phyloP scores from a whole-genome alignment of 495 filamentous ascomycete species.

The Articulospora tetracladia region DNA sequence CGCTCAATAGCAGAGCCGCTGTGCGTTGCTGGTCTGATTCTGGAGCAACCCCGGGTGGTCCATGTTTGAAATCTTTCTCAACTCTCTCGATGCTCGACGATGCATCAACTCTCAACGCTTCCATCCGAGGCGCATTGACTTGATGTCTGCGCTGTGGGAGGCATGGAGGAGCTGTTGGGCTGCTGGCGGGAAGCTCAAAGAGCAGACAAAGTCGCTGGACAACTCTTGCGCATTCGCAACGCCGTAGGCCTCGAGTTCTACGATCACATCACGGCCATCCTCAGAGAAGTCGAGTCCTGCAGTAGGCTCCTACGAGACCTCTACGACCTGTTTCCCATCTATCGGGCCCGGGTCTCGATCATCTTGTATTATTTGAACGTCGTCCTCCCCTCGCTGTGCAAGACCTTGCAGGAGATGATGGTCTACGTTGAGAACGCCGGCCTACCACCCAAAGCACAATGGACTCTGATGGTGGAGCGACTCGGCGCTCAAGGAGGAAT shows the following conservation, averaged over 20 bases:
- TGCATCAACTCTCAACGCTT: slow-evolving; percentile 9
- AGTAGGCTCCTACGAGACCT: slow-evolving; percentile 45
- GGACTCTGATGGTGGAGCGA: slow-evolving; percentile 46
- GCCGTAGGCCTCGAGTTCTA: slow-evolving; percentile 14
- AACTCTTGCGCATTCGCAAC: slow-evolving; percentile 17
- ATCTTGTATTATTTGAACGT: slow-evolving; percentile 48
- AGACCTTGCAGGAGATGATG: slow-evolving; percentile 47
- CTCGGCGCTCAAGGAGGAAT: slow-evolving; percentile 38
- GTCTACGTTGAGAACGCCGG: slow-evolving; percentile 44
- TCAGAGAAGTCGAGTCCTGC: slow-evolving; percentile 24
- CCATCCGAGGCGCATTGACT: slow-evolving; percentile 19
- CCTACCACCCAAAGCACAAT: slow-evolving; percentile 39
- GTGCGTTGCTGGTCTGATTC: slow-evolving; percentile 1
- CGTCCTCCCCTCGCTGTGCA: slow-evolving; percentile 44
- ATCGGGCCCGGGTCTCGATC: slow-evolving; percentile 39
- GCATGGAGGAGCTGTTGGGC: slow-evolving; percentile 25
- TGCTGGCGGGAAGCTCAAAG: slow-evolving; percentile 26
- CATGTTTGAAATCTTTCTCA: slow-evolving; percentile 3
- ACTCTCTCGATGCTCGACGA: slow-evolving; percentile 9
- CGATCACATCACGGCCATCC: slow-evolving; percentile 20
- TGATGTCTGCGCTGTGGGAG: slow-evolving; percentile 22
- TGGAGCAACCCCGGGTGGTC: neutral
- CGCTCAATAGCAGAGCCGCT: slow-evolving; percentile 14
- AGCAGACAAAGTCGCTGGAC: slow-evolving; percentile 18
- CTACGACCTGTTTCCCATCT: slow-evolving; percentile 46